A percentile compares a stretch with the other conserved stretches of the same genome.
Evolutionary conservation across 192 early-diverging fungal species (phyloP).

Genomic region (Backusella westeae): DNA sequence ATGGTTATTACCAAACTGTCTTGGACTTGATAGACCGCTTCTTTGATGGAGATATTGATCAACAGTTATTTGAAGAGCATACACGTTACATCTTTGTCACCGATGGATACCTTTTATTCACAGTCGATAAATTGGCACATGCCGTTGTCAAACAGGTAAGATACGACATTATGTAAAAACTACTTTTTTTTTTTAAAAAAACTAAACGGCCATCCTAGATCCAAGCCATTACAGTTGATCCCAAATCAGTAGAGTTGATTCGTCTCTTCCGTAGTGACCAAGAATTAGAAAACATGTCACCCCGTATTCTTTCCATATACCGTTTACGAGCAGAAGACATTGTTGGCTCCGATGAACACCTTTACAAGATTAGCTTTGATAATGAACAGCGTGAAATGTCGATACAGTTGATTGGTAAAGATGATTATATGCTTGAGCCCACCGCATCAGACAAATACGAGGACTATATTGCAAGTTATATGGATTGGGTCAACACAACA

Average conservation of each 20-base stretch:
- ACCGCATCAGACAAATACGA: constrained; percentile 93
- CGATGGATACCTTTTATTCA: constrained; percentile 86
- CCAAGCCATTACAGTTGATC: constrained; percentile 49
- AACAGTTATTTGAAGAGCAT: constrained; percentile 82
- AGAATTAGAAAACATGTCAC: constrained; percentile 35
- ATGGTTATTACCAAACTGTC: constrained; percentile 74
- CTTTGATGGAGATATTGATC: constrained; percentile 80
- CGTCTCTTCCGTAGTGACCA: constrained; percentile 62
- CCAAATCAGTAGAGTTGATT: constrained; percentile 63
- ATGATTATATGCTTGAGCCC: constrained; percentile 63
- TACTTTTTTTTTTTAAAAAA: too few relatives aligned
- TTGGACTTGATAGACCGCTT: constrained; percentile 73
- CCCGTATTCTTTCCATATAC: constrained; percentile 30
- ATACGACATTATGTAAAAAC: neutral
- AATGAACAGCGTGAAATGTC: constrained; percentile 75
- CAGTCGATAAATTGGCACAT: constrained; percentile 86
- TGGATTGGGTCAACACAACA: constrained; percentile 76
- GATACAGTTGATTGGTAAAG: constrained; percentile 49
- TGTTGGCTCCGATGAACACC: constrained; percentile 38
- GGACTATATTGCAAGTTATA: constrained; percentile 94
- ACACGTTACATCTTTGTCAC: constrained; percentile 85
- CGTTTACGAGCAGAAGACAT: constrained; percentile 34
- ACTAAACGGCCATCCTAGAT: neutral
- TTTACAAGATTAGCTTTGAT: constrained; percentile 43
- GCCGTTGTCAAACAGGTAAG: constrained; percentile 77